Conservation (phyloP, 352 stramenopile genomes). For the Blastocystis sp. region DNA sequence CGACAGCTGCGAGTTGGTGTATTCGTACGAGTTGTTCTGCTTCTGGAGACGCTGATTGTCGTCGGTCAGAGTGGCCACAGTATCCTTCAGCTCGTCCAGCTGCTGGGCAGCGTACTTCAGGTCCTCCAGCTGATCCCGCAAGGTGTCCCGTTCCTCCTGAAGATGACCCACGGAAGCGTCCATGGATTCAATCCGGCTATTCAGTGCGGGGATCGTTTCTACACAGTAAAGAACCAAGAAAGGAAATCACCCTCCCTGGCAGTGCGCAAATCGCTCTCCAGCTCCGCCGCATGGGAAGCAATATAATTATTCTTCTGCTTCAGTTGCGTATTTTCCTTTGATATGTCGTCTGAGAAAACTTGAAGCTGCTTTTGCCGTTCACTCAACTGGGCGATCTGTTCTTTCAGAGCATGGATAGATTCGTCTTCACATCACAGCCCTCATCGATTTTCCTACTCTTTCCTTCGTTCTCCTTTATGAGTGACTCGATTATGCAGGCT, state of each 20-base stretch:
- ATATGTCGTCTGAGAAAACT: neutral
- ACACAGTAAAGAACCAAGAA: too few relatives aligned
- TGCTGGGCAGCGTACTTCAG: slow-evolving; percentile 18
- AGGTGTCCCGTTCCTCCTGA: slow-evolving; percentile 5
- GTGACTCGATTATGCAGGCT: slow-evolving; percentile 32
- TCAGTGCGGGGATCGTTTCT: slow-evolving; percentile 25
- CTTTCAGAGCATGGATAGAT: slow-evolving; percentile 6
- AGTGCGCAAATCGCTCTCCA: slow-evolving; percentile 27
- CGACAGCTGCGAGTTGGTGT: neutral
- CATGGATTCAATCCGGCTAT: neutral
- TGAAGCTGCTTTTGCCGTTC: slow-evolving; percentile 22
- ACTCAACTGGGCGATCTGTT: slow-evolving; percentile 2
- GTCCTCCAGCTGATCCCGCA: slow-evolving; percentile 33
- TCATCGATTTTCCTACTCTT: slow-evolving; percentile 1
- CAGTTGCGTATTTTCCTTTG: slow-evolving; percentile 4
- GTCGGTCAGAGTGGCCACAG: neutral
- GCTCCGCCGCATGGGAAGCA: neutral
- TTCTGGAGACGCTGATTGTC: slow-evolving; percentile 52
- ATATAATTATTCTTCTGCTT: neutral
- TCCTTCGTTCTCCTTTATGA: slow-evolving; percentile 15
- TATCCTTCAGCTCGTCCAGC: slow-evolving; percentile 23
- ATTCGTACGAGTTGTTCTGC: slow-evolving; percentile 50
- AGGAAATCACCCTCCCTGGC: neutral
- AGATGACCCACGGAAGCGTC: slow-evolving; percentile 8
- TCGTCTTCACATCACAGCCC: neutral